Evolutionary conservation across 768 basidiomycete genomes (phyloP), one percentile per base, ranked within the genome.

Genomic region (Boletus sp.): DNA sequence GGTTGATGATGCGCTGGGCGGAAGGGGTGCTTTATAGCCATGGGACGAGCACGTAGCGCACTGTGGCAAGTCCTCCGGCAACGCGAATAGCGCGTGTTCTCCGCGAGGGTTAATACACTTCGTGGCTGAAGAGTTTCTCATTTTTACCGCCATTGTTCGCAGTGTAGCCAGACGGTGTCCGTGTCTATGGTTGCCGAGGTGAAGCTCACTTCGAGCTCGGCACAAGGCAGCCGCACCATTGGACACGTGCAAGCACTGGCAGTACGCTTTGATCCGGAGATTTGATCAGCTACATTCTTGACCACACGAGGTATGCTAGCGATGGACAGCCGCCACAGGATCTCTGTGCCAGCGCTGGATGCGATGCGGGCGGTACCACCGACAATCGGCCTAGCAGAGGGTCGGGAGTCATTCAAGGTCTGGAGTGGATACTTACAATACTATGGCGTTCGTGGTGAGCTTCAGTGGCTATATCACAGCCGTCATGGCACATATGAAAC

Each of bases 61-160:
- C 54, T 47, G 53, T 50, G 57, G 43, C 21, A 42, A 45, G 40
- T 50, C 50, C 53, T 59, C 40, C 44, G 51, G 17, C 47, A 71
- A 70, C 42, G 69, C 67, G 64, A 69, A 47, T 47, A 29, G 46
- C 40, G 70, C 70, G 47, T 70, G 70, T 69, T 65, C 55, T 50
- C 60, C 70, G 60, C 66, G 62, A 64, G 69, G 70, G 53, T 40
- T 11, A 54, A 50, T 54, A 52, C 50, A 37, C 54, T 44, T 60
- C 39, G 51, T 58, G 63, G 61, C 41, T 50, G 39, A n/a, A 37
- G 49, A 47, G 17, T 21, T 40, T 47, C 53, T 33, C 51, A 23
- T 50, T 54, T 60, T 43, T 55, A 30, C 50, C 32, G 54, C 45
- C 55, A 52, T 57, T 35, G 39, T 51, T 55, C 42, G 65, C 55